phyloP scores from a whole-genome alignment of 805 yeast genomes.

The Wickerhamia fluorescens region DNA sequence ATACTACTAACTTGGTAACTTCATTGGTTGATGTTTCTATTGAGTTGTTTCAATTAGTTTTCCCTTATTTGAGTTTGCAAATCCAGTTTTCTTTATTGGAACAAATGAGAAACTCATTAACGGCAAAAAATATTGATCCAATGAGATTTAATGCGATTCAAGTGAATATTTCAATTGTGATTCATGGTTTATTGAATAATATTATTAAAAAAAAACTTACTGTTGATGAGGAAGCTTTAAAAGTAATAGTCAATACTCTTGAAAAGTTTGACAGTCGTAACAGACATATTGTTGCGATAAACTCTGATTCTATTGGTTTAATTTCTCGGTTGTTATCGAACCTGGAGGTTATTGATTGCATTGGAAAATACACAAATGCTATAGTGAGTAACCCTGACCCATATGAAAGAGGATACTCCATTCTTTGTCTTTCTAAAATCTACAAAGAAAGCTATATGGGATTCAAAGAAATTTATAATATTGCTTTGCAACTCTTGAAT shows the following conservation, averaged over 20 bases:
- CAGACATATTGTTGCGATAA: slow-evolving; percentile 35
- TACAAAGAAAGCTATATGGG: slow-evolving; percentile 21
- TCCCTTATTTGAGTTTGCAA: slow-evolving; percentile 65
- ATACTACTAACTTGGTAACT: slow-evolving; percentile 22
- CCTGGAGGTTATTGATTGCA: slow-evolving; percentile 15
- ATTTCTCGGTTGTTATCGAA: slow-evolving; percentile 20
- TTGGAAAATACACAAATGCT: slow-evolving; percentile 39
- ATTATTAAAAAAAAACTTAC: slow-evolving; percentile 11
- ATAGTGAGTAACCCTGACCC: slow-evolving; percentile 66
- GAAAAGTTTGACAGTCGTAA: slow-evolving; percentile 36
- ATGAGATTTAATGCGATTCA: slow-evolving; percentile 41
- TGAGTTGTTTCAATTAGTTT: slow-evolving; percentile 62
- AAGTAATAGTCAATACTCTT: slow-evolving; percentile 44
- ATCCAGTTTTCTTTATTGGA: slow-evolving; percentile 88
- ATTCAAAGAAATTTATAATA: slow-evolving; percentile 42
- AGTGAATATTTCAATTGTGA: slow-evolving; percentile 56
- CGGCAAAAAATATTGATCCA: slow-evolving; percentile 29
- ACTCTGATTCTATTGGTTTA: slow-evolving; percentile 55
- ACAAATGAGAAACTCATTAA: slow-evolving; percentile 51
- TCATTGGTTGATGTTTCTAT: slow-evolving; percentile 68
- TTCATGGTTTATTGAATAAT: slow-evolving; percentile 43
- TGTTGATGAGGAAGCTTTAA: slow-evolving; percentile 30
- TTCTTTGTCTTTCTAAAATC: slow-evolving; percentile 24
- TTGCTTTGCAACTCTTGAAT: slow-evolving; percentile 49
- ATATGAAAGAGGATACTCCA: slow-evolving; percentile 41